A percentile compares a stretch with the other conserved stretches of the same genome.
Evolutionary conservation across 148 eudicot species (phyloP).

Genomic region (Cornus suecica): DNA sequence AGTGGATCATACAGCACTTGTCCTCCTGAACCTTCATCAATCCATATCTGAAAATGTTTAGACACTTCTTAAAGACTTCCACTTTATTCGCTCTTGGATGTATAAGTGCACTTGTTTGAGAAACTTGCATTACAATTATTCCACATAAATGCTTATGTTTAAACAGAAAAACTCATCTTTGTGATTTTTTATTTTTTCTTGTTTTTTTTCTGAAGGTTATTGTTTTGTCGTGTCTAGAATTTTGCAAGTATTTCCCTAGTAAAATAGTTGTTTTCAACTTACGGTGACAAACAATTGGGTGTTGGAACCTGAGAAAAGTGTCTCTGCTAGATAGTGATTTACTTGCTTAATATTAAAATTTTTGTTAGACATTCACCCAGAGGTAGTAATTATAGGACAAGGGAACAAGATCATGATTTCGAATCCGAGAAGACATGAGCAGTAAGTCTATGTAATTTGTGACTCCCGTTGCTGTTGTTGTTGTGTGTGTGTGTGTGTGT

Average conservation of each 20-base stretch:
- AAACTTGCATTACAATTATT: neutral
- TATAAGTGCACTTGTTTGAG: neutral
- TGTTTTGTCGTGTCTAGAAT: neutral
- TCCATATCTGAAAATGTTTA: neutral
- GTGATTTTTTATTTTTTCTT: too few relatives aligned
- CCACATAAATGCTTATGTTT: neutral
- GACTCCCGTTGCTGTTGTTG: neutral
- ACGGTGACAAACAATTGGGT: neutral
- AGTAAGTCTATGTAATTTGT: neutral
- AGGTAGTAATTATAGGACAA: neutral
- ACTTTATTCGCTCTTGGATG: neutral
- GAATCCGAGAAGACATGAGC: neutral
- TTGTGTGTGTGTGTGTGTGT: too few relatives aligned
- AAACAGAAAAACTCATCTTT: neutral
- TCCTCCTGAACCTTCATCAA: neutral
- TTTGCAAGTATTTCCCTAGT: too few relatives aligned
- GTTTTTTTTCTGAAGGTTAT: too few relatives aligned
- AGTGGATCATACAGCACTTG: neutral
- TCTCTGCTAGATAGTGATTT: neutral
- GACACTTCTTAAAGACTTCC: neutral
- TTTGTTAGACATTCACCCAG: neutral
- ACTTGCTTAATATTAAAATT: neutral
- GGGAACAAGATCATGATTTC: neutral
- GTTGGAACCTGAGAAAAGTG: too few relatives aligned
- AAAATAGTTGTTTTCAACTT: too few relatives aligned